phyloP scores from a whole-genome alignment of 768 basidiomycete species.

The Psilocybe sp. region DNA sequence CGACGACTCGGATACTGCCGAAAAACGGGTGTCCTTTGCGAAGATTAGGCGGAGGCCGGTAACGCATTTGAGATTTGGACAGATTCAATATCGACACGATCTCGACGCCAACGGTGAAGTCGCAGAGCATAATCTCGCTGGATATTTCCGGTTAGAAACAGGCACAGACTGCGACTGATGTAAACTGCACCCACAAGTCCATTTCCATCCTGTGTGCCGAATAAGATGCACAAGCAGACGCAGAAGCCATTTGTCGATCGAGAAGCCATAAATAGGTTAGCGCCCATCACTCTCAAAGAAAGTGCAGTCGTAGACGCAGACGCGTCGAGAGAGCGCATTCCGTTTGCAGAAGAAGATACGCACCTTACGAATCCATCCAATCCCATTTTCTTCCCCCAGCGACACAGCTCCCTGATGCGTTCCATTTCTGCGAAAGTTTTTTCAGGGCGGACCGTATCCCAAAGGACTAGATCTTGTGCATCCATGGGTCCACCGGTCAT shows the following conservation, averaged over 20 bases:
- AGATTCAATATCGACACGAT: slow-evolving; percentile 38
- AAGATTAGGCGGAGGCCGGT: background rate
- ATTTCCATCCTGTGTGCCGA: slow-evolving; percentile 39
- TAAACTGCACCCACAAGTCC: slow-evolving; percentile 37
- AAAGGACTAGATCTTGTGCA: slow-evolving; percentile 44
- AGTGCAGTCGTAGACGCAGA: background rate
- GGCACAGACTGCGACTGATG: background rate
- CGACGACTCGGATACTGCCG: slow-evolving; percentile 16
- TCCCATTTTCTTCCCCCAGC: slow-evolving; percentile 37
- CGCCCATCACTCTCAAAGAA: too few relatives aligned
- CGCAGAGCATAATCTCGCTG: slow-evolving; percentile 49
- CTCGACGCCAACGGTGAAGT: slow-evolving; percentile 38
- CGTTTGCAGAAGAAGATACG: slow-evolving; percentile 2
- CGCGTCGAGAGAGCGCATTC: background rate
- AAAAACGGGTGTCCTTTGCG: background rate
- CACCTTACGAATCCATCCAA: slow-evolving; percentile 49
- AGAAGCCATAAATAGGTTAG: too few relatives aligned
- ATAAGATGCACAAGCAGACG: background rate
- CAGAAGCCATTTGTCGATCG: background rate
- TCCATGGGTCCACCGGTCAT: slow-evolving; percentile 39
- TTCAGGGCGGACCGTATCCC: slow-evolving; percentile 31
- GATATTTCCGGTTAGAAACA: background rate
- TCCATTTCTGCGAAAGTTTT: slow-evolving; percentile 24
- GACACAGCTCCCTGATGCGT: slow-evolving; percentile 37
- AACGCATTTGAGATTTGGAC: background rate